Percentiles rank a stretch among this genome's conserved stretches.
Conservation (phyloP, 192 early-diverging fungal genomes). For the Coemansia sp. region DNA sequence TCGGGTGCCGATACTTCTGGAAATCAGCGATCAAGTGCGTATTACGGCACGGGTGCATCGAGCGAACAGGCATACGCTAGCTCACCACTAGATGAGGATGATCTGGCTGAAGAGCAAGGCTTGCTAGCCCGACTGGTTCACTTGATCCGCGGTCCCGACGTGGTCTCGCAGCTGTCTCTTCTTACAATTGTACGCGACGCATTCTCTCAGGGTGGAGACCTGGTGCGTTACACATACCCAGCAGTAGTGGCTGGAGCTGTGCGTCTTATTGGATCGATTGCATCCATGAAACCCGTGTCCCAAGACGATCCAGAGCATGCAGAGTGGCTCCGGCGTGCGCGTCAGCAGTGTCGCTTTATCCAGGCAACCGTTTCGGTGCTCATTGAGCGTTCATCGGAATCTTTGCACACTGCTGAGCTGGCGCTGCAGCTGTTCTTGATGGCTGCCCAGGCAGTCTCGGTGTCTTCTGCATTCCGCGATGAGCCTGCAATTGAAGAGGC, state of each 20-base stretch:
- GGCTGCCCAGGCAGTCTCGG: slow-evolving; percentile 80
- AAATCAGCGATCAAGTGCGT: not conserved
- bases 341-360: slow-evolving; percentile 85
- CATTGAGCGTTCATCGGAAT: slow-evolving; percentile 56
- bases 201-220: slow-evolving; percentile 86
- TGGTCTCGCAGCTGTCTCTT: slow-evolving; percentile 79
- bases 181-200: slow-evolving; percentile 80
- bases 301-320: slow-evolving; percentile 15
- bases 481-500: slow-evolving; percentile 88
- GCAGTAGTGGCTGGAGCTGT: slow-evolving; percentile 63
- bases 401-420: slow-evolving; percentile 48
- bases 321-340: slow-evolving; percentile 65
- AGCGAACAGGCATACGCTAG: slow-evolving; percentile 6
- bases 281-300: slow-evolving; percentile 28
- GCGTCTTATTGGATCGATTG: slow-evolving; percentile 49
- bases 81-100: slow-evolving; percentile 75
- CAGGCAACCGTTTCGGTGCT: slow-evolving; percentile 80
- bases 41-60: not conserved
- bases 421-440: slow-evolving; percentile 82
- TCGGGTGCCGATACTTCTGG: not conserved
- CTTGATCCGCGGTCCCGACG: slow-evolving; percentile 66
- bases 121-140: slow-evolving; percentile 79
- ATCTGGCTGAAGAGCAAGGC: slow-evolving; percentile 89
- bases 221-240: slow-evolving; percentile 90
- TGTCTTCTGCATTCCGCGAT: slow-evolving; percentile 43